Percentiles rank a stretch among this genome's conserved stretches.
Conservation (phyloP, 2,329 filamentous ascomycete species). For the Fusarium chuoi region DNA sequence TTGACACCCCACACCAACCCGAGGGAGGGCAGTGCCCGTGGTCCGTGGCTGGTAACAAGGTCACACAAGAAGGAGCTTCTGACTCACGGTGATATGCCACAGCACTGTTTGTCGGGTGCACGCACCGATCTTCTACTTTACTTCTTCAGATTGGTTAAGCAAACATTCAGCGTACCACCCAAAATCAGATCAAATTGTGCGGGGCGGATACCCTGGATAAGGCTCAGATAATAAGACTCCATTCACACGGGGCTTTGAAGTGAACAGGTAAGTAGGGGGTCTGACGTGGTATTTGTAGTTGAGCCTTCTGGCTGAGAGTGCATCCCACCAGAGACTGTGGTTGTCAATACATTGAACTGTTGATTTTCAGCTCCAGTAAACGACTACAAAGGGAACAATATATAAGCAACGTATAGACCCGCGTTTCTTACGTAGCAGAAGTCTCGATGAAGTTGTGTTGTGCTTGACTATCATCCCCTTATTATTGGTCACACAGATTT, state of each 20-base stretch:
- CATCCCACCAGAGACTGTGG: not conserved
- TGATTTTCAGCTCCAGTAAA: rapidly evolving
- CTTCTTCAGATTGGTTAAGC: rapidly evolving
- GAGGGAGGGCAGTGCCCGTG: too few relatives aligned
- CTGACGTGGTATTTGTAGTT: not conserved
- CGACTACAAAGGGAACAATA: rapidly evolving
- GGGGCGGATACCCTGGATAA: too few relatives aligned
- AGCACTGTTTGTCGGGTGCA: not conserved
- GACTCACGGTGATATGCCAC: not conserved
- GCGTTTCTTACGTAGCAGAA: rapidly evolving
- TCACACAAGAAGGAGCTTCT: not conserved
- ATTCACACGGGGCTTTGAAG: not conserved
- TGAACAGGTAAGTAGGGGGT: not conserved
- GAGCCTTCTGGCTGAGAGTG: not conserved
- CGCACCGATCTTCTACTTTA: rapidly evolving
- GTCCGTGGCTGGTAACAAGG: not conserved
- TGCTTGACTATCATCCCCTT: not conserved
- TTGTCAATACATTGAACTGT: rapidly evolving
- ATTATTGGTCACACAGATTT: too few relatives aligned
- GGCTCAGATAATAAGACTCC: too few relatives aligned
- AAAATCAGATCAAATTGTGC: too few relatives aligned
- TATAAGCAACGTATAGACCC: rapidly evolving
- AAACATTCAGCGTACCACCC: not conserved
- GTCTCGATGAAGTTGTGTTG: too few relatives aligned
- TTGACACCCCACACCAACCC: too few relatives aligned